Conservation (phyloP, 768 basidiomycete genomes). For the Tulasnella sp. region DNA sequence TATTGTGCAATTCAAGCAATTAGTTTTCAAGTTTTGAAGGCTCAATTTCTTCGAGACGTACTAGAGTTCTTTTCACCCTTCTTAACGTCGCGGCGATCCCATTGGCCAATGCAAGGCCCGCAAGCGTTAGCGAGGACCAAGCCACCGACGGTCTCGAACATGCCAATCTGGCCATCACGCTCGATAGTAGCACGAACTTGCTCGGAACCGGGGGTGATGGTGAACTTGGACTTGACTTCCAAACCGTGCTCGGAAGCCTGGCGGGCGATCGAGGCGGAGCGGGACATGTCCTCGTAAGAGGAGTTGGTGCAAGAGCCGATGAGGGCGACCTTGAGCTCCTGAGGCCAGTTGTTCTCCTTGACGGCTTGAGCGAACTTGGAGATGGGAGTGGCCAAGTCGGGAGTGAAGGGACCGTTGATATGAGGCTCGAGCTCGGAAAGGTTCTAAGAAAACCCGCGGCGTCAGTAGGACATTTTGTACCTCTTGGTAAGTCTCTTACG, state of each 20-base stretch:
- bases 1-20: constrained; percentile 21
- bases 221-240: constrained; percentile 85
- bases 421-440: constrained; percentile 96
- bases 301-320: constrained; percentile 99
- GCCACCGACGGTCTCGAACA: constrained; percentile 82
- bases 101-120: constrained; percentile 98
- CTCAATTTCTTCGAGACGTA: constrained; percentile 29
- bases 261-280: constrained; percentile 85
- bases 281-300: constrained; percentile 99
- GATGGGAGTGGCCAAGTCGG: constrained; percentile 95
- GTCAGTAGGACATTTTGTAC: neutral
- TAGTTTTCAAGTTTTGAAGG: neutral
- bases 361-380: constrained; percentile 88
- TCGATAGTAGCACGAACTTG: constrained; percentile 97
- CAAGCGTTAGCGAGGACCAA: constrained; percentile 96
- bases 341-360: constrained; percentile 93
- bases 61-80: constrained; percentile 96
- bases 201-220: constrained; percentile 96
- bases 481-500: constrained; percentile 32
- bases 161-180: constrained; percentile 85
- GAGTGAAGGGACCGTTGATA: constrained; percentile 99
- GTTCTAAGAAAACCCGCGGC: constrained; percentile 41
- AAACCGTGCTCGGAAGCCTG: constrained; percentile 85
- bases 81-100: constrained; percentile 94
- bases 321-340: constrained; percentile 91